These are phyloP conservation scores for Scedosporium dehoogii DNA, from an alignment of 2,329 filamentous ascomycete species.

Conservation along the genomic window DNA sequence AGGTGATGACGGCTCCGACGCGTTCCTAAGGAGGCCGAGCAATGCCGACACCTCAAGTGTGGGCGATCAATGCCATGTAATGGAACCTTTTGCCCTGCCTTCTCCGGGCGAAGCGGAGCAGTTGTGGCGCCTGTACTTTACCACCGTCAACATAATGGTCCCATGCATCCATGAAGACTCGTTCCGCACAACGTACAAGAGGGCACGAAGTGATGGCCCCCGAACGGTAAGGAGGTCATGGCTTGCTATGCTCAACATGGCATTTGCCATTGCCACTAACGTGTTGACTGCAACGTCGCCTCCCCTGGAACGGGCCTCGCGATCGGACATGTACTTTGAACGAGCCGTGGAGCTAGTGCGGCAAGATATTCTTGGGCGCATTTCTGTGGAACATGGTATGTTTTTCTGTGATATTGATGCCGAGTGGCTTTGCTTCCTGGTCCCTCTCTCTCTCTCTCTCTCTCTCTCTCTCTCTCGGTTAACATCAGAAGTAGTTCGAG, in stretches of 20 bases:
- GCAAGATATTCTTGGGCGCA: neutral
- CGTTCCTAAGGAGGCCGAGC: neutral
- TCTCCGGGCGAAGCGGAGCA: neutral
- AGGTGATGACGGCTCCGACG: neutral
- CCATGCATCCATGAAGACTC: neutral
- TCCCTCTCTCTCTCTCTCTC: neutral
- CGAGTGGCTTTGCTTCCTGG: neutral
- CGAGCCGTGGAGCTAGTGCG: neutral
- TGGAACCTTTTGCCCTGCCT: neutral
- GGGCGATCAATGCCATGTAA: neutral
- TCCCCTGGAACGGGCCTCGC: neutral
- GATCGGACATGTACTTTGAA: neutral
- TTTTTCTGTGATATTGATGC: neutral
- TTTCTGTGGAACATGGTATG: neutral
- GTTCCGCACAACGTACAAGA: neutral
- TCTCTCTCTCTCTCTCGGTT: neutral
- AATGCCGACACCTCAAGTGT: neutral
- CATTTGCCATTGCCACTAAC: neutral
- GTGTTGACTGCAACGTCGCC: slow-evolving; percentile 1
- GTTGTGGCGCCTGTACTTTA: neutral
- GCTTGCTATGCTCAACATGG: slow-evolving; percentile 1
- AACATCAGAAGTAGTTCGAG: neutral
- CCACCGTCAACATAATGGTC: neutral
- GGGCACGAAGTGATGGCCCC: neutral
- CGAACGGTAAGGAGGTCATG: neutral